These are phyloP conservation scores for Claviceps paspali DNA, from an alignment of 2,329 filamentous ascomycete species.

Conservation along the genomic window DNA sequence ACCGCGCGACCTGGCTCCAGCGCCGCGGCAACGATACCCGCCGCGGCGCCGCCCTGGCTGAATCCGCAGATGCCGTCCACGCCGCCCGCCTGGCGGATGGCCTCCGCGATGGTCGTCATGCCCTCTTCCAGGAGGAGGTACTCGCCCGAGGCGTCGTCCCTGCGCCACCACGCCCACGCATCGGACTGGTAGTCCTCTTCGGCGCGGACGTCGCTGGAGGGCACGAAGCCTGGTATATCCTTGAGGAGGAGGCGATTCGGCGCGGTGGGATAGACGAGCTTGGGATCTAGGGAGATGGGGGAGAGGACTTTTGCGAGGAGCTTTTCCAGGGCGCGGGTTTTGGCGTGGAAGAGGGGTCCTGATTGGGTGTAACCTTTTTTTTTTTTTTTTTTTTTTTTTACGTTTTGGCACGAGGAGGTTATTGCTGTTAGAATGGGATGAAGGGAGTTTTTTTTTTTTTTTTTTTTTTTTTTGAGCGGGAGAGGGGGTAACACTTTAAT, in stretches of 20 bases:
- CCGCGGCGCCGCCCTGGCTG: constrained; percentile 61
- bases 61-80: constrained; percentile 73
- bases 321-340: constrained; percentile 79
- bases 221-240: constrained; percentile 56
- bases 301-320: constrained; percentile 58
- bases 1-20: constrained; percentile 36
- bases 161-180: constrained; percentile 71
- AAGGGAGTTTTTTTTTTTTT: no score
- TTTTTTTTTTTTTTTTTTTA: no score
- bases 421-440: no score
- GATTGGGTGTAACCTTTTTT: constrained; percentile 80
- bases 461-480: no score
- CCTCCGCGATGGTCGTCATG: constrained; percentile 43
- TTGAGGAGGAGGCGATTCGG: constrained; percentile 46
- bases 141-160: constrained; percentile 43
- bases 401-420: no score
- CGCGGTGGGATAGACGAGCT: constrained; percentile 53
- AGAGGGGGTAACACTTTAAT: no score
- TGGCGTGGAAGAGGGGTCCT: constrained; percentile 68
- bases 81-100: constrained; percentile 47
- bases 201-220: constrained; percentile 23
- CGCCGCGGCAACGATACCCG: constrained; percentile 56
- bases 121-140: constrained; percentile 61
- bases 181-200: constrained; percentile 41
- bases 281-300: constrained; percentile 36